phyloP scores from a whole-genome alignment of 768 basidiomycete genomes.

The Strobilomyces echinocephalus region DNA sequence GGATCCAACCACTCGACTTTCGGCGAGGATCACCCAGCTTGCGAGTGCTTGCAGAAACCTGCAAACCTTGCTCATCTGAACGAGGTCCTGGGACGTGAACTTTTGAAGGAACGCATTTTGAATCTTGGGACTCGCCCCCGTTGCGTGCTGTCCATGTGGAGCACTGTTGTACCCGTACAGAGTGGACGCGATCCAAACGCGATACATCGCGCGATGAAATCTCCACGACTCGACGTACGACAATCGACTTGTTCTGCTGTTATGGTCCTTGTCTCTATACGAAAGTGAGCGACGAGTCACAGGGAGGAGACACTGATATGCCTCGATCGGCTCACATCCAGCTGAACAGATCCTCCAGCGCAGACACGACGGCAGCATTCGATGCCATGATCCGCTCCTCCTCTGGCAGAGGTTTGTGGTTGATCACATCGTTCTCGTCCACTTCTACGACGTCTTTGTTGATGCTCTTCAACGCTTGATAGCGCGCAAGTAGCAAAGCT shows the following conservation, averaged over 20 bases:
- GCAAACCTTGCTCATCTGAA: not conserved
- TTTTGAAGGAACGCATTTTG: not conserved
- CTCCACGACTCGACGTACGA: not conserved
- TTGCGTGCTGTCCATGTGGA: not conserved
- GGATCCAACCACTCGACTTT: not conserved
- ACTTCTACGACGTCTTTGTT: not conserved
- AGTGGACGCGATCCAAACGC: not conserved
- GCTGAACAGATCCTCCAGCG: not conserved
- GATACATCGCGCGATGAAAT: not conserved
- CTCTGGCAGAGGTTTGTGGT: not conserved
- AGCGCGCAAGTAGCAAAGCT: not conserved
- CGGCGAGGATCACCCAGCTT: not conserved
- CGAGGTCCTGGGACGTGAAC: not conserved
- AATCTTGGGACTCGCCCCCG: not conserved
- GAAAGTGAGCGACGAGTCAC: not conserved
- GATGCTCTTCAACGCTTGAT: not conserved
- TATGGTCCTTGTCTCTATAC: not conserved
- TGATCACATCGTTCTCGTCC: not conserved
- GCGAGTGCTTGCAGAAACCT: not conserved
- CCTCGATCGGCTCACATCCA: not conserved
- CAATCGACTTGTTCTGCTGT: not conserved
- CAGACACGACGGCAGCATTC: not conserved
- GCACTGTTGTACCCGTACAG: not conserved
- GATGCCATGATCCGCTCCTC: not conserved
- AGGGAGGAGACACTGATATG: too few relatives aligned